Percentiles rank a stretch among this genome's conserved stretches.
phyloP scores from a whole-genome alignment of 2,329 filamentous ascomycete species.

The Exophiala sideris region DNA sequence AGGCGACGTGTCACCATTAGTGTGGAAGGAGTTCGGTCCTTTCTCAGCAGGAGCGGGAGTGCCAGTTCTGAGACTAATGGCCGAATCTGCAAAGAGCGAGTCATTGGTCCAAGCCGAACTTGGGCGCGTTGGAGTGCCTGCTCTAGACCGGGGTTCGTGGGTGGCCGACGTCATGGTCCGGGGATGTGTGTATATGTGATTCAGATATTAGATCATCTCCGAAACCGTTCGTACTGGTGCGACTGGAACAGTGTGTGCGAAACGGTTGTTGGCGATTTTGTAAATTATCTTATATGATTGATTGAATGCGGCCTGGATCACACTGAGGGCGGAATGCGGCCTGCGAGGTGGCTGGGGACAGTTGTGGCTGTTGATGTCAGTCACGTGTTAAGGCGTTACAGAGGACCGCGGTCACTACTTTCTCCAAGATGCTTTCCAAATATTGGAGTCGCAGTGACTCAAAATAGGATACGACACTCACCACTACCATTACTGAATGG shows the following conservation, averaged over 20 bases:
- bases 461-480: background rate
- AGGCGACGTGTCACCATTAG: background rate
- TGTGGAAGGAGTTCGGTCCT: conserved; percentile 1
- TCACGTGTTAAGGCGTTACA: too few species aligned
- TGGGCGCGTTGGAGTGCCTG: conserved; percentile 17
- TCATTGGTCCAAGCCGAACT: conserved; percentile 23
- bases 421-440: background rate
- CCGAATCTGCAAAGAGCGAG: conserved; percentile 30
- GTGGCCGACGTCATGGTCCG: conserved; percentile 6
- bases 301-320: too few species aligned
- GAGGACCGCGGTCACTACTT: too few species aligned
- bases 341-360: too few species aligned
- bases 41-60: conserved; percentile 19
- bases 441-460: background rate
- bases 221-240: background rate
- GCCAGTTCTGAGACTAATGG: conserved; percentile 29
- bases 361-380: too few species aligned
- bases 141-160: background rate
- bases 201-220: conserved; percentile 1
- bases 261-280: too few species aligned
- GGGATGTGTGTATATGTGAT: background rate
- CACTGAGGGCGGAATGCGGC: too few species aligned
- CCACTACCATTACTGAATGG: background rate
- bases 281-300: too few species aligned
- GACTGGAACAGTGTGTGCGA: too few species aligned